Conservation (phyloP, 2,329 filamentous ascomycete genomes). For the Alternaria angustiovoidea region DNA sequence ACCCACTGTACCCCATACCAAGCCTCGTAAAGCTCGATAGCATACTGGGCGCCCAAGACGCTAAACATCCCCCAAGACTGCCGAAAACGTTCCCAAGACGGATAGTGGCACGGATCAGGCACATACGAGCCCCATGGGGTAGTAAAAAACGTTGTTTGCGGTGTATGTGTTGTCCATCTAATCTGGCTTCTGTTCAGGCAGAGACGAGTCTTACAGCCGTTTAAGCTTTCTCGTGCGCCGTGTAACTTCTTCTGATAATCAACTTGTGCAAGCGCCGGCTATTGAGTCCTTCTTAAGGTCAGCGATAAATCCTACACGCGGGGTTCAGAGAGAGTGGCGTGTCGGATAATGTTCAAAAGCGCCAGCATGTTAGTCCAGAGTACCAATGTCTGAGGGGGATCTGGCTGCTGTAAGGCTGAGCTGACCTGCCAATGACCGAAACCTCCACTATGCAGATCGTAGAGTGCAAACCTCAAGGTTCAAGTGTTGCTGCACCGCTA, state of each 20-base stretch:
- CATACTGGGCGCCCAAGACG: not conserved
- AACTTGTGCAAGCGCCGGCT: not conserved
- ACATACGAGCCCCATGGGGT: not conserved
- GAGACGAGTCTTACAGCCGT: not conserved
- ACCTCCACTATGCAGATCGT: not conserved
- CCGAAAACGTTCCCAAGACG: not conserved
- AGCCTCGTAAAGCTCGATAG: not conserved
- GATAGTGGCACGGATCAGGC: not conserved
- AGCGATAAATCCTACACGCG: not conserved
- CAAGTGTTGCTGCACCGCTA: not conserved
- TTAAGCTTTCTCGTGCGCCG: not conserved
- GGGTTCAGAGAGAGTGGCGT: not conserved
- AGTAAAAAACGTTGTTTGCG: not conserved
- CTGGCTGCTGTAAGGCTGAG: not conserved
- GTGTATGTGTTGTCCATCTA: not conserved
- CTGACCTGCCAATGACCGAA: not conserved
- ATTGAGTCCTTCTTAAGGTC: not conserved
- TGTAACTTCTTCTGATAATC: not conserved
- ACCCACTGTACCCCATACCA: slow-evolving; percentile 3
- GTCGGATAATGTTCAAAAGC: not conserved
- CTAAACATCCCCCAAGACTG: not conserved
- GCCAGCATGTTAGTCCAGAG: not conserved
- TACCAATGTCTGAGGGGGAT: not conserved
- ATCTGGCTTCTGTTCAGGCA: not conserved
- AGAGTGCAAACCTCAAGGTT: not conserved